Percentiles rank a stretch among this genome's conserved stretches.
phyloP scores from a whole-genome alignment of 2,329 filamentous ascomycete genomes.

The Diaporthe sp. region DNA sequence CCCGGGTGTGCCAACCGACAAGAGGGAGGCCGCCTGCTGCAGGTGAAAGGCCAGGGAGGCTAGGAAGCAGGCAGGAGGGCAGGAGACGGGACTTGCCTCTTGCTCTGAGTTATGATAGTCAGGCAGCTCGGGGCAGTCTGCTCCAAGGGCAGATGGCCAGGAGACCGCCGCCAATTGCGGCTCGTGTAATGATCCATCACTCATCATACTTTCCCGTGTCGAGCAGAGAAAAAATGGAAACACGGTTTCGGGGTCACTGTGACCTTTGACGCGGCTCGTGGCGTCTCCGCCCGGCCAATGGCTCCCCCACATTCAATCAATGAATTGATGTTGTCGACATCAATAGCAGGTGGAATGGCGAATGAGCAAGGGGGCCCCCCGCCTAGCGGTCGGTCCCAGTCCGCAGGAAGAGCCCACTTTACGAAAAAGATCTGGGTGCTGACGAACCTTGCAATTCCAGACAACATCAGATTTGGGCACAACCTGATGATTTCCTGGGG shows the following conservation, averaged over 20 bases:
- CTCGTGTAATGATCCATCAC: constrained; percentile 25
- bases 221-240: constrained; percentile 16
- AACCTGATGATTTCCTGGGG: constrained; percentile 16
- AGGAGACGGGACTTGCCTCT: constrained; percentile 6
- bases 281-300: constrained; percentile 12
- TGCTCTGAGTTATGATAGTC: background rate
- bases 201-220: constrained; percentile 30
- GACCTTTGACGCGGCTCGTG: constrained; percentile 30
- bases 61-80: background rate
- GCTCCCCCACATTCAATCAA: constrained; percentile 22
- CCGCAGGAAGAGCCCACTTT: constrained; percentile 16
- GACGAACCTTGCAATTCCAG: constrained; percentile 17
- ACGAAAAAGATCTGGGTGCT: constrained; percentile 31
- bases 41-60: background rate
- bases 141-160: background rate
- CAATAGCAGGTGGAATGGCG: background rate
- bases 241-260: constrained; percentile 30
- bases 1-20: background rate
- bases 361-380: constrained; percentile 8
- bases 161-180: constrained; percentile 27
- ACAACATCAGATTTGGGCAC: constrained; percentile 32
- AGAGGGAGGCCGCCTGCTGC: background rate
- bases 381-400: constrained; percentile 13
- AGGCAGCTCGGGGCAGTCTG: constrained; percentile 2
- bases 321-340: background rate